A percentile compares a stretch with the other conserved stretches of the same genome.
phyloP scores from a whole-genome alignment of 345 rosid genomes.

The Salix arbutifolia region DNA sequence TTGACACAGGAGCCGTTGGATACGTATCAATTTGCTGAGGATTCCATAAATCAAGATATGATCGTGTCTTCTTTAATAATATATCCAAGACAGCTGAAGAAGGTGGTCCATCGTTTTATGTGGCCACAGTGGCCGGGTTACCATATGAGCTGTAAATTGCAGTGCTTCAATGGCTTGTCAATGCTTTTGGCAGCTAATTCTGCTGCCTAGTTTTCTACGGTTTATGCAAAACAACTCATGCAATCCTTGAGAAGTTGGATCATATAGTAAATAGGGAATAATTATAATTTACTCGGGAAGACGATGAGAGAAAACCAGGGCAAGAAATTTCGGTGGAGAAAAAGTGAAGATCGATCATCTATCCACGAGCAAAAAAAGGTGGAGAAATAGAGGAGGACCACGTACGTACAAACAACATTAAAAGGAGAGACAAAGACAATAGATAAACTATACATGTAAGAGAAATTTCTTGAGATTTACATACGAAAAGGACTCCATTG shows the following conservation, averaged over 20 bases:
- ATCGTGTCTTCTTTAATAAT: conserved; percentile 5
- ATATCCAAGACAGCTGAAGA: conserved; percentile 11
- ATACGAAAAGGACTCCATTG: too few species aligned
- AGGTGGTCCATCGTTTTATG: conserved; percentile 49
- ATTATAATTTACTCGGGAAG: too few species aligned
- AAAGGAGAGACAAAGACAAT: conserved; percentile 30
- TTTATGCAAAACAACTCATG: too few species aligned
- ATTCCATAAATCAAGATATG: conserved; percentile 7
- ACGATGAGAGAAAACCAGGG: neutral
- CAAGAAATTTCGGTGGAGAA: neutral
- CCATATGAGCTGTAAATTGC: conserved; percentile 23
- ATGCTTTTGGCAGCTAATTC: neutral
- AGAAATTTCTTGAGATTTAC: too few species aligned
- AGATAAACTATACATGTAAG: neutral
- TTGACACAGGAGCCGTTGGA: conserved; percentile 8
- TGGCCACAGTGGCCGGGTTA: conserved; percentile 29
- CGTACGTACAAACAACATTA: conserved; percentile 11
- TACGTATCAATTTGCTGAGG: neutral
- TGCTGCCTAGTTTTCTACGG: too few species aligned
- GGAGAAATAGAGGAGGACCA: conserved; percentile 11
- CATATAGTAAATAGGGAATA: too few species aligned
- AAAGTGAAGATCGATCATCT: neutral
- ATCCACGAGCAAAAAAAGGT: neutral
- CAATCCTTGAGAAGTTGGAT: too few species aligned
- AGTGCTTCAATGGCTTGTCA: neutral